Base-by-base conservation (phyloP, 2,329 filamentous ascomycete species). In the Colletotrichum tabaci region DNA sequence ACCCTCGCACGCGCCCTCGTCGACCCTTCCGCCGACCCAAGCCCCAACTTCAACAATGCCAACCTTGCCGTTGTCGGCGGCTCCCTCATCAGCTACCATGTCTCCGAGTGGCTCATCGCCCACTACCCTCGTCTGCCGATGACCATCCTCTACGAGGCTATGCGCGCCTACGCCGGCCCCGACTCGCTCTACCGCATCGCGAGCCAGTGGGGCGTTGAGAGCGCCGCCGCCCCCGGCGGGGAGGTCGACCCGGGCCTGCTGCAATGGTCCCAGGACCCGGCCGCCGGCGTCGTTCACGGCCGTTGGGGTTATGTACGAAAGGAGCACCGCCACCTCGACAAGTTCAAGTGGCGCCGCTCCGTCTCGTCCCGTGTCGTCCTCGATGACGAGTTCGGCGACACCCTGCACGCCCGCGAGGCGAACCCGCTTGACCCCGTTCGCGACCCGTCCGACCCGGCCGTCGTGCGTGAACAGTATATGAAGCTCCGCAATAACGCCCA, bases 231-330 rank as follows among this genome's bases (percentile, higher is more conserved):
- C 23, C 96, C 96, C 0, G 96, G 96, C 61, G 90, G 90, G 71
- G 96, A 98, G 84, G 95, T 98, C 67, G 96, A 99, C 80, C 92
- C 95, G 0, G 96, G 96, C 7, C 86, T 97, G 65, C 86, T 99
- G 72, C 96, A 98, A 80, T 97, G 95, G 86, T 84, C 84, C 83
- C 83, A 83, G 79, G 82, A 87, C 64, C 76, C 84, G 7, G 78
- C 81, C 61, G 79, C 83, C 18, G 85, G 86, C 23, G 78, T 85
- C 26, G 79, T 83, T 61, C 81, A 84, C 80, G 86, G 79, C 73
- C 85, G 78, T 74, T 88, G 84, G 85, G 88, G 85, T 52, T 89
- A 84, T 75, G 82, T 84, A 58, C 87, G 89, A 56, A 80, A 85
- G 52, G 88, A 91, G 77, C 80, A 82, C 6, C 80, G 82, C 67